Base-by-base conservation (phyloP, 768 basidiomycete species). In the Xanthoconium purpureum region DNA sequence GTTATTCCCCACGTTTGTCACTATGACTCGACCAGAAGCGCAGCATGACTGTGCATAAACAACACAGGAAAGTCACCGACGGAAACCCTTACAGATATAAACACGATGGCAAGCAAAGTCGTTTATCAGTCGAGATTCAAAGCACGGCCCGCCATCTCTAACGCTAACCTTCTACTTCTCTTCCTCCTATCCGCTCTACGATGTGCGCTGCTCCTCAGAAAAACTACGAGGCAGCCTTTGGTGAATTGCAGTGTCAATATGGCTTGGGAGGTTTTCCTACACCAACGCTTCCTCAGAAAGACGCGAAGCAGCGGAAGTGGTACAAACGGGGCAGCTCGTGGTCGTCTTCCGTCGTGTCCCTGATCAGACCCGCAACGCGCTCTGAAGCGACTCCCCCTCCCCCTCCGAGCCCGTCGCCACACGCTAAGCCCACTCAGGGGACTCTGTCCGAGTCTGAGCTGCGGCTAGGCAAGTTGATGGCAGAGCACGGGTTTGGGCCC, bases 191-290 rank as follows among this genome's bases (percentile, higher is more conserved):
- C 10, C 15, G 30, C 10, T 42, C 52, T 48, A 36, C 50, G 12
- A 56, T 46, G 55, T 14, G 46, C 11, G 11, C 46, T 18, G 37
- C 49, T 5, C 57, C 64, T 15, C 55, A 59, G 40, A 67, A 67
- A 60, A 64, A 67, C 51, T 67, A 66, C 42, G 50, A 10, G 17
- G 58, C 64, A n/a, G 62, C 66, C 4, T 66, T 64, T 55, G 67
- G 53, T 2, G 33, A 49, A n/a, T n/a, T 69, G 24, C 66, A 67
- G 33, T 35, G 33, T 10, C 56, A 50, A 39, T 67, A 69, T 29
- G 66, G 67, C 11, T 12, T 64, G 1, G 67, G 64, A 12, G 52
- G 52, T 14, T 0, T 40, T 6, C 29, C 32, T 14, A 47, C 52
- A 2, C 59, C 59, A 28, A 4, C 44, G 2, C 48, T 58, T 12